Conservation (phyloP, 163 green algal genomes). For the Chlamydomonas reinhardtii region DNA sequence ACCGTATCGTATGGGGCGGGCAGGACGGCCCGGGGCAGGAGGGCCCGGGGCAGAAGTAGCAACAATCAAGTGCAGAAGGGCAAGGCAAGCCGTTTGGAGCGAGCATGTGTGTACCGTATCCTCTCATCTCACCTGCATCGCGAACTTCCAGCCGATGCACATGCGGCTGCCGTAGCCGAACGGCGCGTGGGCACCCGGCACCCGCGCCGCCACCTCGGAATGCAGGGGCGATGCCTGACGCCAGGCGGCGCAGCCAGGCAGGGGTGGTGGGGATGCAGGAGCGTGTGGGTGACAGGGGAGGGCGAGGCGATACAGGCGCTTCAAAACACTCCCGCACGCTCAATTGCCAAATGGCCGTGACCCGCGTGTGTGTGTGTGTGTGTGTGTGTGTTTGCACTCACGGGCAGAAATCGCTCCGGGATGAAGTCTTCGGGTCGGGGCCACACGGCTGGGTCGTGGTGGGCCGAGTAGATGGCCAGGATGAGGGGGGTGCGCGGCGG, state of each 20-base stretch:
- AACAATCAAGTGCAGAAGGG: no score
- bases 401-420: constrained; percentile 86
- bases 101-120: no score
- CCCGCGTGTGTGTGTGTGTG: not conserved
- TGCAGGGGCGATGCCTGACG: constrained; percentile 37
- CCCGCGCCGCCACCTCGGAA: constrained; percentile 25
- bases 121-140: constrained; percentile 37
- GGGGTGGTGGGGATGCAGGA: no score
- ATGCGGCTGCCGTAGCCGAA: constrained; percentile 64
- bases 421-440: constrained; percentile 78
- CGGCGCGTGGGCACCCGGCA: constrained; percentile 55
- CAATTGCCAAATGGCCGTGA: no score
- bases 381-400: not conserved
- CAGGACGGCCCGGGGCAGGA: no score
- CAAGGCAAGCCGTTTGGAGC: no score
- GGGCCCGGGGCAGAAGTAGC: no score
- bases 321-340: no score
- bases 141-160: constrained; percentile 65
- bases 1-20: no score
- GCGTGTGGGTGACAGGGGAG: no score
- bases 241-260: no score
- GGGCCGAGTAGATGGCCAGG: constrained; percentile 93
- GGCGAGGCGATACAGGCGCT: no score
- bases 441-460: constrained; percentile 74
- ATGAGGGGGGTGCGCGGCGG: constrained; percentile 68